Percentiles rank a stretch among this genome's conserved stretches.
Conservation (phyloP, 2,329 filamentous ascomycete genomes). For the Pseudogymnoascus sp. region DNA sequence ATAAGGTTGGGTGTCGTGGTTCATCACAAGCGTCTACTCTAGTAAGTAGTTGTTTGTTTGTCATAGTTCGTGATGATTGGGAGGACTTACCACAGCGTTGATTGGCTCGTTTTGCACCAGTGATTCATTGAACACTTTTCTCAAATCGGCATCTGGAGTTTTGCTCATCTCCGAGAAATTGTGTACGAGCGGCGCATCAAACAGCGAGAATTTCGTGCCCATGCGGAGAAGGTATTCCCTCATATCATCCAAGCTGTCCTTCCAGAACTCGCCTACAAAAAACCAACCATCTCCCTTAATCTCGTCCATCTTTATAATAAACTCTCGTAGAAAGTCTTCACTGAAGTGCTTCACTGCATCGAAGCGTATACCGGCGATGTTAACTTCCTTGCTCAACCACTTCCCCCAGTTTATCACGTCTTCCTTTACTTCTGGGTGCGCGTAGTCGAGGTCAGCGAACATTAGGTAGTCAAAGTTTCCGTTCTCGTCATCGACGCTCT, state of each 20-base stretch:
- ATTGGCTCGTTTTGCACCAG: conserved; percentile 47
- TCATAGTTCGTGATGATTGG: neutral
- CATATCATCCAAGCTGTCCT: conserved; percentile 48
- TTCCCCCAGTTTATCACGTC: conserved; percentile 62
- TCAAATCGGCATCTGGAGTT: conserved; percentile 50
- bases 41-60: neutral
- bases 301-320: conserved; percentile 50
- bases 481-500: conserved; percentile 47
- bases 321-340: conserved; percentile 57
- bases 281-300: conserved; percentile 49
- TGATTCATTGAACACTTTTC: conserved; percentile 55
- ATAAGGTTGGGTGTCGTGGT: conserved; percentile 63
- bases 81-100: conserved; percentile 47
- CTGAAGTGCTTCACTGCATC: conserved; percentile 70
- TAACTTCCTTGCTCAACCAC: conserved; percentile 57
- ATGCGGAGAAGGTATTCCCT: conserved; percentile 50
- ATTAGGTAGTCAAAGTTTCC: conserved; percentile 68
- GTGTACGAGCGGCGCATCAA: conserved; percentile 62
- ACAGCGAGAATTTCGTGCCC: conserved; percentile 52
- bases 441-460: conserved; percentile 65
- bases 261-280: conserved; percentile 65
- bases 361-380: conserved; percentile 59
- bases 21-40: conserved; percentile 56
- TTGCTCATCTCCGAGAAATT: conserved; percentile 57
- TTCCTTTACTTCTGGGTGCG: conserved; percentile 52